These are phyloP conservation scores for Eruca vesicaria DNA, from an alignment of 441 rosid genomes.

Conservation along the genomic window DNA sequence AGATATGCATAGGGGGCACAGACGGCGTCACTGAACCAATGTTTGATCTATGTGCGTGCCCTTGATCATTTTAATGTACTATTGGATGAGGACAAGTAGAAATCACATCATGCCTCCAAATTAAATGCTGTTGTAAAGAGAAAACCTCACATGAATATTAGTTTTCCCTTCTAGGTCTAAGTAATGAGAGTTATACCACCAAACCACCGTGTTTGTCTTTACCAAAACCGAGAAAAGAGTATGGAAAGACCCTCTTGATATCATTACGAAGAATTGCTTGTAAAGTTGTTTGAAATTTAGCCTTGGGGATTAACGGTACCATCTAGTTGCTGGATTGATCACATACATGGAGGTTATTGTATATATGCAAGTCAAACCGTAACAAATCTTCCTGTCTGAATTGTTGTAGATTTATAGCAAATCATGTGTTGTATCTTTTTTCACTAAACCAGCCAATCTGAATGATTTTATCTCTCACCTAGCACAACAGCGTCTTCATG, in stretches of 20 bases:
- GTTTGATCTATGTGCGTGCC: too few relatives aligned
- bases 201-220: constrained; percentile 5
- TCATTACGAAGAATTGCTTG: background rate
- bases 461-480: too few relatives aligned
- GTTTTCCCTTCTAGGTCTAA: background rate
- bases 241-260: background rate
- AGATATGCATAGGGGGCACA: too few relatives aligned
- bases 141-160: background rate
- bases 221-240: background rate
- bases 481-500: too few relatives aligned
- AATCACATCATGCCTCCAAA: constrained; percentile 7
- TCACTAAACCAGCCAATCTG: too few relatives aligned
- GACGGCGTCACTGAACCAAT: too few relatives aligned
- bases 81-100: background rate
- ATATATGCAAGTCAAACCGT: constrained; percentile 3
- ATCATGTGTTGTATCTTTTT: too few relatives aligned
- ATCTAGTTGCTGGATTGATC: constrained; percentile 12
- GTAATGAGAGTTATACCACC: background rate
- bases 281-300: background rate
- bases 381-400: background rate
- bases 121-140: background rate
- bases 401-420: background rate
- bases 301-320: background rate
- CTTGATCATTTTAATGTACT: too few relatives aligned
- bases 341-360: background rate